phyloP scores from a whole-genome alignment of 768 basidiomycete species.

The Amanita subjunquillea region DNA sequence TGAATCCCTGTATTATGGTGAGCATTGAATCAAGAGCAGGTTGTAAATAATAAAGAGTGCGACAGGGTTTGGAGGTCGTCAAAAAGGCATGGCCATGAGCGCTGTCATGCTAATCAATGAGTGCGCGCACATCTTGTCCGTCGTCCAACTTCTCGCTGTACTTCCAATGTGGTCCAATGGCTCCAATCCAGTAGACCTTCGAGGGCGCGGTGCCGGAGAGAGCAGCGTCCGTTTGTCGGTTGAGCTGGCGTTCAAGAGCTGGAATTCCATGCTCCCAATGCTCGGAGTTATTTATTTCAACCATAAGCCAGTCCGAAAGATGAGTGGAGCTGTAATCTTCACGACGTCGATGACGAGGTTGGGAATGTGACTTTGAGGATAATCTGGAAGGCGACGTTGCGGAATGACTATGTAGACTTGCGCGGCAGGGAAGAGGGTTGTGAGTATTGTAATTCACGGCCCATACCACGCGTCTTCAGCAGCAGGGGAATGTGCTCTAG shows the following conservation, averaged over 20 bases:
- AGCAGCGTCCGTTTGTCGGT: conserved; percentile 9
- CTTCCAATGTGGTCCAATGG: conserved; percentile 14
- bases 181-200: conserved; percentile 13
- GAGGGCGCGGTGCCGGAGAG: conserved; percentile 10
- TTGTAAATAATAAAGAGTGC: background rate
- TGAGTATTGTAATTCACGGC: conserved; percentile 5
- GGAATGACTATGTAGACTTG: conserved; percentile 8
- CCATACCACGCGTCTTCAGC: conserved; percentile 6
- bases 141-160: conserved; percentile 12
- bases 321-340: conserved; percentile 10
- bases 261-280: conserved; percentile 11
- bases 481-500: no score
- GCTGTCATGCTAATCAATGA: conserved; percentile 12
- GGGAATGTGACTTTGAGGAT: background rate
- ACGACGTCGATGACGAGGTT: conserved; percentile 12
- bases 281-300: conserved; percentile 11
- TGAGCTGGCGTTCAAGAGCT: conserved; percentile 4
- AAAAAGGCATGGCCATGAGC: background rate
- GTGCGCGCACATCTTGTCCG: conserved; percentile 7
- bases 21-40: no score
- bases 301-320: conserved; percentile 12
- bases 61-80: background rate
- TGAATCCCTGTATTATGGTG: no score
- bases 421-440: conserved; percentile 7
- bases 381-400: background rate